Base-by-base conservation (phyloP, 2,329 filamentous ascomycete genomes). In the Colletotrichum simmondsii region DNA sequence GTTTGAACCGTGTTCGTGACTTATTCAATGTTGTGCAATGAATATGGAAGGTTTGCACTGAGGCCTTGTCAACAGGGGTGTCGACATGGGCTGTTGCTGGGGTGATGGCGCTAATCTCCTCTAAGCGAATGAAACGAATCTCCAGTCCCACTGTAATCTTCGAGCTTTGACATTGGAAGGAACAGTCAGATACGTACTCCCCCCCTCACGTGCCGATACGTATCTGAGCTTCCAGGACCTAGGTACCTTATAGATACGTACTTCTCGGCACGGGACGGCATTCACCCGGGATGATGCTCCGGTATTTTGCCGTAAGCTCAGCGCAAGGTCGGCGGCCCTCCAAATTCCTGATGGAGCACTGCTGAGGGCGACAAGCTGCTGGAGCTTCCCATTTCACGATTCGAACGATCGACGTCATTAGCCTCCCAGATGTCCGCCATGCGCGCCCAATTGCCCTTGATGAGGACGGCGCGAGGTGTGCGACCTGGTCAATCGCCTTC, bases 371-470 rank as follows among this genome's bases (percentile, higher is more conserved):
- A 49, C 42, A 72, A 72, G 65, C 53, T 70, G 65, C 22, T 46
- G 11, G 42, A 68, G 68, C 37, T 72, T 72, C 24, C 35, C 65
- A 53, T 22, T 22, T 30, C 53, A 70, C 66, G 71, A 73, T 65
- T n/a, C 35, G 28, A 72, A 58, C 46, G 56, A 56, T 11, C 71
- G 60, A 70, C 71, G 60, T 73, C 71, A 65, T 65, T 62, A 75
- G 49, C 72, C 49, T 64, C 53, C 16, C 49, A 35, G 60, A 59
- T 62, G 59, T 71, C 56, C 75, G 81, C 77, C 76, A 87, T 88
- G 86, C 83, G 83, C 79, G 82, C 83, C 74, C 83, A 83, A 77
- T 81, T 82, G 76, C 80, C 83, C 71, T 77, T 87, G 66, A 65
- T 82, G 62, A 78, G 81, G 75, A 77, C 83, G 71, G 79, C 81